A percentile compares a stretch with the other conserved stretches of the same genome.
Evolutionary conservation across 1,284 basidiomycete species (phyloP).

Genomic region (Salmacisia buchloeana): DNA sequence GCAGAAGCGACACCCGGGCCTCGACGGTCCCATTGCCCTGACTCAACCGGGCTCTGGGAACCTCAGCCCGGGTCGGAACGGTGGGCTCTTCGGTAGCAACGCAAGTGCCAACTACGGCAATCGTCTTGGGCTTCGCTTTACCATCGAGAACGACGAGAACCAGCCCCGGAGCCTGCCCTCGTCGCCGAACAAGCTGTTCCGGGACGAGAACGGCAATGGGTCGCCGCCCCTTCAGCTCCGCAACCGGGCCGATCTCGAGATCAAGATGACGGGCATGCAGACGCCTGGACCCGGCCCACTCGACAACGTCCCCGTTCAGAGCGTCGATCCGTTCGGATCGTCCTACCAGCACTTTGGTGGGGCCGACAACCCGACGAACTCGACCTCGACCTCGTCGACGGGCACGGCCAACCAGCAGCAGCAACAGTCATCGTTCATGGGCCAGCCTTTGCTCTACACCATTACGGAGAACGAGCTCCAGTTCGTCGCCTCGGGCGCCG

Average conservation of each 20-base stretch:
- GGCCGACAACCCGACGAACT: not conserved
- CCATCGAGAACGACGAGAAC: conserved; percentile 3
- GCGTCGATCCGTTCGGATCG: not conserved
- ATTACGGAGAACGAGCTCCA: conserved; percentile 5
- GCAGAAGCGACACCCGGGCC: not conserved
- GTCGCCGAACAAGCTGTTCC: not conserved
- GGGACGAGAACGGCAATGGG: not conserved
- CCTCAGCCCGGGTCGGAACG: not conserved
- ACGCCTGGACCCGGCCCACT: not conserved
- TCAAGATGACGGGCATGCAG: not conserved
- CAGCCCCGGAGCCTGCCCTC: not conserved
- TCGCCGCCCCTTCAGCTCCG: not conserved
- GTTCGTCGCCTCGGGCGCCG: conserved; percentile 9
- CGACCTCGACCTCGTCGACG: not conserved
- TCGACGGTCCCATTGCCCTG: conserved; percentile 1
- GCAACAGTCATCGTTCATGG: not conserved
- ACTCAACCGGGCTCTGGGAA: not conserved
- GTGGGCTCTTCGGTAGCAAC: not conserved
- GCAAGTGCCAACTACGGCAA: too few species aligned
- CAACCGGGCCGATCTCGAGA: not conserved
- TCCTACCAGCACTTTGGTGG: conserved; percentile 4
- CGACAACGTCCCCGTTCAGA: not conserved
- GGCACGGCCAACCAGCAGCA: too few species aligned
- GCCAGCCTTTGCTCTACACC: conserved; percentile 5
- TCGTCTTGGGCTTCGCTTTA: too few species aligned